phyloP scores from a whole-genome alignment of 2,329 filamentous ascomycete species.

The Venturia asperata region DNA sequence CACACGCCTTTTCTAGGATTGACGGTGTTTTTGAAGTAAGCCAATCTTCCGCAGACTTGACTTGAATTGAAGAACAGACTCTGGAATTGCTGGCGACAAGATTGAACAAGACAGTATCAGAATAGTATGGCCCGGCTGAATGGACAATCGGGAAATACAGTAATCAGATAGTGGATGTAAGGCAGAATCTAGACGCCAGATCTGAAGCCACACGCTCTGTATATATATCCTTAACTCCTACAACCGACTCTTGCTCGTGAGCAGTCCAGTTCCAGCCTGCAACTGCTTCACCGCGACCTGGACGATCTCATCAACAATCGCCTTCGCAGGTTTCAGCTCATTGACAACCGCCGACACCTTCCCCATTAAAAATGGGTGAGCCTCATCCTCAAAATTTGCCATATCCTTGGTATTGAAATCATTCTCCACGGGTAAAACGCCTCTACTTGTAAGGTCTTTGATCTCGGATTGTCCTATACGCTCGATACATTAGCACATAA shows the following conservation, averaged over 20 bases:
- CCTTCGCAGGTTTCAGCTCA: slow-evolving; percentile 11
- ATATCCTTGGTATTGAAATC: slow-evolving; percentile 18
- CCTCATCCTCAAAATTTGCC: slow-evolving; percentile 12
- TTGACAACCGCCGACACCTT: slow-evolving; percentile 16
- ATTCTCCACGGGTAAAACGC: slow-evolving; percentile 16
- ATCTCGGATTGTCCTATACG: slow-evolving; percentile 18
- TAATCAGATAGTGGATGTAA: too few species aligned
- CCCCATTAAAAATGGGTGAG: slow-evolving; percentile 18
- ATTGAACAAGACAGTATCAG: too few species aligned
- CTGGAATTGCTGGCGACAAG: too few species aligned
- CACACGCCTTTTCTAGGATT: too few species aligned
- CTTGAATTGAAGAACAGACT: too few species aligned
- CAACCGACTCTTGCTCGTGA: not conserved
- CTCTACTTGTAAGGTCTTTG: slow-evolving; percentile 15
- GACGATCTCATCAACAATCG: slow-evolving; percentile 18
- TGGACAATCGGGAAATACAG: too few species aligned
- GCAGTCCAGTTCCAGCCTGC: not conserved
- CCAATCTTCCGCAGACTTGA: too few species aligned
- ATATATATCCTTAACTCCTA: not conserved
- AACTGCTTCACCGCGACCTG: slow-evolving; percentile 9
- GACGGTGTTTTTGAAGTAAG: too few species aligned
- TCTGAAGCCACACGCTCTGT: too few species aligned
- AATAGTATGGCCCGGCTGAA: too few species aligned
- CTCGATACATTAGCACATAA: not conserved
- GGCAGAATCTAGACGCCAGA: too few species aligned